Evolutionary conservation across 352 stramenopile species (phyloP).

Genomic region (Pythium scleroteichum): DNA sequence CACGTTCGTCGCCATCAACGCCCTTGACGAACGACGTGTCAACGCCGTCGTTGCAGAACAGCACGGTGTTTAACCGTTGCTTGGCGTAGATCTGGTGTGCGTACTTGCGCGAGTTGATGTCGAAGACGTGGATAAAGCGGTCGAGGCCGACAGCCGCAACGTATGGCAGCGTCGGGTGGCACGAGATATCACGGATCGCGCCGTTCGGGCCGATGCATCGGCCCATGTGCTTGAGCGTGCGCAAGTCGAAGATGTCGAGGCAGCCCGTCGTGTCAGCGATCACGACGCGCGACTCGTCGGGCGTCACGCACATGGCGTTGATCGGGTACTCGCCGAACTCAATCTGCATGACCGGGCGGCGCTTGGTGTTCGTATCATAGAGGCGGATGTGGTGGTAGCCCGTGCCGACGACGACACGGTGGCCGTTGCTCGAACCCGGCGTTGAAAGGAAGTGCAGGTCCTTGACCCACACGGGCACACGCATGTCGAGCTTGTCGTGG

Average conservation of each 20-base stretch:
- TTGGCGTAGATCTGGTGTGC: constrained; percentile 77
- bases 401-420: constrained; percentile 75
- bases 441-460: constrained; percentile 65
- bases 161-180: constrained; percentile 89
- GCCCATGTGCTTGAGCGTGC: constrained; percentile 83
- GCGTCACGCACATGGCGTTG: constrained; percentile 71
- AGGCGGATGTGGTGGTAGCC: constrained; percentile 79
- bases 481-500: constrained; percentile 87
- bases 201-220: constrained; percentile 89
- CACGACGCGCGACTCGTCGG: constrained; percentile 76
- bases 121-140: constrained; percentile 93
- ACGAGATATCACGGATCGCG: constrained; percentile 88
- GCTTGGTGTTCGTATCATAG: constrained; percentile 89
- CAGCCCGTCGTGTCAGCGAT: constrained; percentile 90
- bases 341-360: constrained; percentile 68
- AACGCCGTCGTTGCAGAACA: constrained; percentile 87
- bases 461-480: constrained; percentile 89
- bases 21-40: constrained; percentile 48
- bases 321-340: constrained; percentile 75
- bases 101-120: constrained; percentile 84
- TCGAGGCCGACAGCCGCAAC: constrained; percentile 92
- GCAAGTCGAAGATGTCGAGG: constrained; percentile 88
- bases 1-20: constrained; percentile 18
- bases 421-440: constrained; percentile 59
- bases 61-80: constrained; percentile 89